Conservation (phyloP, 352 stramenopile genomes). For the Aphanomyces cochlioides region DNA sequence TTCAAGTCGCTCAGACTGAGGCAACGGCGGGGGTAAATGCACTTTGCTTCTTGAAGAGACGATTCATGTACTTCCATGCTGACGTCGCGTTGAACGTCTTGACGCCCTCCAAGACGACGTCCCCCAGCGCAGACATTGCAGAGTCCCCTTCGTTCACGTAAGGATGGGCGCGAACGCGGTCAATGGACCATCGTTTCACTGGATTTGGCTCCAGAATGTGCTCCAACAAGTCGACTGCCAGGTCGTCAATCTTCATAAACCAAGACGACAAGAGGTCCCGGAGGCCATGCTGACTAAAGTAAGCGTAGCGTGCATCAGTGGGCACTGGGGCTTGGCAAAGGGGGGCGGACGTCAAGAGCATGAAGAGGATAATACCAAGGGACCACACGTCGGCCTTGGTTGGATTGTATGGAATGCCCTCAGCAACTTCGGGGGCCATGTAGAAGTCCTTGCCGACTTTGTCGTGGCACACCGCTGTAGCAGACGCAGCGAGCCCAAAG, state of each 20-base stretch:
- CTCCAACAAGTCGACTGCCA: slow-evolving; percentile 24
- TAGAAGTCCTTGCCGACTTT: slow-evolving; percentile 36
- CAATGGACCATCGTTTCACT: not conserved
- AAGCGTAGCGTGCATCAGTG: not conserved
- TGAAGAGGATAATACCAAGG: slow-evolving; percentile 35
- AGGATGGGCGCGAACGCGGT: slow-evolving; percentile 7
- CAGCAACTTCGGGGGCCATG: slow-evolving; percentile 34
- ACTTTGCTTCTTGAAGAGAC: too few species aligned
- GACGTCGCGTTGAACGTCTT: too few species aligned
- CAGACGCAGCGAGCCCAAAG: slow-evolving; percentile 35
- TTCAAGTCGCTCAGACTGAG: too few species aligned
- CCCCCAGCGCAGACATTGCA: too few species aligned
- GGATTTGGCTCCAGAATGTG: slow-evolving; percentile 6
- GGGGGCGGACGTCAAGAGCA: slow-evolving; percentile 33
- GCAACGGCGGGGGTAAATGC: too few species aligned
- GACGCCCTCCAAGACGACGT: too few species aligned
- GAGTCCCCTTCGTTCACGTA: not conserved
- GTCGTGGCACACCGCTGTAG: slow-evolving; percentile 39
- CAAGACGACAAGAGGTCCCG: not conserved
- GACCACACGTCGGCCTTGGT: slow-evolving; percentile 35
- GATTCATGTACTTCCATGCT: too few species aligned
- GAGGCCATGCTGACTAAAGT: slow-evolving; percentile 1
- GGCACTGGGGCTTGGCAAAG: slow-evolving; percentile 5
- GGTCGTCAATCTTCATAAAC: slow-evolving; percentile 21
- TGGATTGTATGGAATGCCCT: slow-evolving; percentile 30